Conservation (phyloP, 2,329 filamentous ascomycete genomes). For the Neodidymelliopsis sp. region DNA sequence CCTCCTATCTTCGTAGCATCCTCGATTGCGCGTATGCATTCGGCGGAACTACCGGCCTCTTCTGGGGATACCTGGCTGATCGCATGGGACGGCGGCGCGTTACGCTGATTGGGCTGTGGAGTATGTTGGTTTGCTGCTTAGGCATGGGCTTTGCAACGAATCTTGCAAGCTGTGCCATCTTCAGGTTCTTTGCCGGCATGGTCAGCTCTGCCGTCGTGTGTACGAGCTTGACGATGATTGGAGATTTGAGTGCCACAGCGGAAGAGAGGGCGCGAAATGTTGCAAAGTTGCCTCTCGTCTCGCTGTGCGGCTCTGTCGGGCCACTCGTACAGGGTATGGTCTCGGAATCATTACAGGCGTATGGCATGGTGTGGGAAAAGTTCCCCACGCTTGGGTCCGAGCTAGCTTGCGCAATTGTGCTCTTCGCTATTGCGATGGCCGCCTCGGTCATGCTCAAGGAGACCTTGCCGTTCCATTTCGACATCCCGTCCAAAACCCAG, state of each 20-base stretch:
- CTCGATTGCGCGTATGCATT: constrained; percentile 59
- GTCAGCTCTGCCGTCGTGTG: constrained; percentile 56
- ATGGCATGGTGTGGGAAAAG: constrained; percentile 52
- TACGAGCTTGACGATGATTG: constrained; percentile 56
- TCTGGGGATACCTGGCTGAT: constrained; percentile 56
- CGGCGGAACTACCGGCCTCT: constrained; percentile 54
- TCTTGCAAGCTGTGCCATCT: constrained; percentile 51
- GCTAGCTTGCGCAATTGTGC: constrained; percentile 53
- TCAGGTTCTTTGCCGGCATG: constrained; percentile 55
- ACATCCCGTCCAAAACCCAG: constrained; percentile 25
- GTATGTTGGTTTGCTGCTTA: constrained; percentile 55
- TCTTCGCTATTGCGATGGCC: constrained; percentile 51
- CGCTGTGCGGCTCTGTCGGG: constrained; percentile 55
- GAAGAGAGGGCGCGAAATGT: constrained; percentile 52
- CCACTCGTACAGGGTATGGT: constrained; percentile 55
- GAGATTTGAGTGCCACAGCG: constrained; percentile 51
- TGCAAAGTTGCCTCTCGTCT: constrained; percentile 54
- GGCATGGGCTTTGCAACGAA: constrained; percentile 57
- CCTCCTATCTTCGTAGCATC: constrained; percentile 57
- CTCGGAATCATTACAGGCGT: constrained; percentile 50
- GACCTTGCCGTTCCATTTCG: constrained; percentile 40
- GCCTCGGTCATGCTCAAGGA: constrained; percentile 53
- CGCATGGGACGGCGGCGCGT: constrained; percentile 54
- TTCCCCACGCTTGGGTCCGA: constrained; percentile 56
- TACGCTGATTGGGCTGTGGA: constrained; percentile 54